Base-by-base conservation (phyloP, 805 yeast species). In the Sugiyamaella marilandica region DNA sequence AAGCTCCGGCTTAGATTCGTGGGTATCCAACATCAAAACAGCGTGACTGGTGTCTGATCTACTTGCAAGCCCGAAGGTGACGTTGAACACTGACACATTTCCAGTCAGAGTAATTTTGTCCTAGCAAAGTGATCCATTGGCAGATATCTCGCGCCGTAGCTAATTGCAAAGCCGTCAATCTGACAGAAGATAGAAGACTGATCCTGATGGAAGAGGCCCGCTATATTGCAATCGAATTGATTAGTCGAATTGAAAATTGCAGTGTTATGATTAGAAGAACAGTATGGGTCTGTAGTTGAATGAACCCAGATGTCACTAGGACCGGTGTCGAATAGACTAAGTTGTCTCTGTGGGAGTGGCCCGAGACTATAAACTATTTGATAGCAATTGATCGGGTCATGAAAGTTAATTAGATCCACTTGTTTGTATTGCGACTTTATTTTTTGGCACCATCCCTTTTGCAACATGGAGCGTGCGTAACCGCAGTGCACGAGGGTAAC, bases 61-160 rank as follows among this genome's bases (percentile, higher is more conserved):
- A 34, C 9, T 34, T n/a, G 37, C 37, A 8, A 34, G 37, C 16
- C 37, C 37, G 9, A 34, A 34, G 5, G 5, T 13, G 16, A 34
- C 37, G 9, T 34, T 34, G 9, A 5, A 3, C 9, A 34, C 37
- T 5, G 37, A 5, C 37, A 34, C 37, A 34, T 34, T 34, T 34
- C 9, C 37, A 45, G 82, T 81, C 50, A 87, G 60, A 1, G 60
- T 55, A 3, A 90, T 74, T 36, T 71, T 70, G 61, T 90, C 97
- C 41, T 71, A 65, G n/a, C 84, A 89, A 76, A 78, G 80, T 13
- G 57, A 58, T 13, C 87, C 87, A 13, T 60, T 60, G 10, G 83
- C 58, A 16, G 54, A 54, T 2, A 45, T 24, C 2, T 53, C 53
- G 21, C 46, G 13, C 36, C 52, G 35, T 58, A 58, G 16, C 54